Base-by-base conservation (phyloP, 2,329 filamentous ascomycete genomes). In the Balansia obtecta region DNA sequence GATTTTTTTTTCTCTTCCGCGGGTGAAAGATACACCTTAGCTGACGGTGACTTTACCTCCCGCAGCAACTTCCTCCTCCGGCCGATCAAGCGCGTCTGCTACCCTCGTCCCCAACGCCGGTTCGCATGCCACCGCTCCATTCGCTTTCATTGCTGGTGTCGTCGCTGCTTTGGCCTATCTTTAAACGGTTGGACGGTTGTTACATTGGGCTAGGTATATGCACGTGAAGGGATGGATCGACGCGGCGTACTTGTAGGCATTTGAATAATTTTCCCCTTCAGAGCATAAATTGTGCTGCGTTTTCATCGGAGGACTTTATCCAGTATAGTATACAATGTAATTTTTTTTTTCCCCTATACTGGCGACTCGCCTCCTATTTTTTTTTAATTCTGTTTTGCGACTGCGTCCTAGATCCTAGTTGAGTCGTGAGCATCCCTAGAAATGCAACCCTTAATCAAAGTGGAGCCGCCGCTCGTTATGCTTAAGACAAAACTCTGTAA, bases 141-240 rank as follows among this genome's bases (percentile, higher is more conserved):
- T 66, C 50, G 63, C 60, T 44, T 60, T 67, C 22, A 56, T 66
- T 52, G 62, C 60, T 16, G 65, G 61, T 55, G 66, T 59, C 50
- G 57, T 62, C 50, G 61, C 62, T 47, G 66, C 61, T 55, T 55
- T 67, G 51, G 64, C 59, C 50, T 63, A 60, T 57, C 54, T 68
- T 40, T 59, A 60, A 56, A 65, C 63, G 18, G 43, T 27, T 22
- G 4, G 33, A 46, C 16, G 18, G 15, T 11, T 1, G 13, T 46
- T 20, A 18, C 0, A 27, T 27, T 12, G 15, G 40, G 22, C 15
- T 11, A 47, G 20, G 7, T 30, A 13, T 33, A 13, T 11, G 20
- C 37, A 30, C 18, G 27, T 33, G 8, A 42, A 30, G 32, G 32
- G 18, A 41, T 38, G 18, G 32, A 15, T 50, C 13, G 32, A 33